These are phyloP conservation scores for Agrostemma githago DNA, from an alignment of 148 eudicot species.

Conservation along the genomic window DNA sequence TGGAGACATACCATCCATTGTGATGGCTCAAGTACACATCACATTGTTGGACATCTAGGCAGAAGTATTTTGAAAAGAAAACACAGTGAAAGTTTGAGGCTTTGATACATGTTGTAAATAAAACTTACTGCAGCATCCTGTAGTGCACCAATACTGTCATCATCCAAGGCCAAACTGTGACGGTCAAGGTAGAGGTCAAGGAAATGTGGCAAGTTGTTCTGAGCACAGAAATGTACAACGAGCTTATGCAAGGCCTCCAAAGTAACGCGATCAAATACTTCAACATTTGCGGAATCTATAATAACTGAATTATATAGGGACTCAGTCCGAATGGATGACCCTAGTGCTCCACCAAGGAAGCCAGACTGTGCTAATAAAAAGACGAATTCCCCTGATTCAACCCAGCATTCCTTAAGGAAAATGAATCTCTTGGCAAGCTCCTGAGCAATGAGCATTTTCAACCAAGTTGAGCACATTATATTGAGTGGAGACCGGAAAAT, in stretches of 20 bases:
- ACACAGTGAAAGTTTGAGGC: background rate
- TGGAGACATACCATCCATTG: background rate
- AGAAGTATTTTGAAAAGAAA: background rate
- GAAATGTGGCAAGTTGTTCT: conserved; percentile 73
- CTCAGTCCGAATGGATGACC: conserved; percentile 27
- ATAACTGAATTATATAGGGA: conserved; percentile 38
- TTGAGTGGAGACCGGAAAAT: conserved; percentile 48
- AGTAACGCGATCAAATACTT: conserved; percentile 36
- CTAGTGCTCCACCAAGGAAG: conserved; percentile 37
- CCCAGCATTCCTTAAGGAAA: conserved; percentile 83
- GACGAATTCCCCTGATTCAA: conserved; percentile 55
- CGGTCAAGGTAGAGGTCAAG: conserved; percentile 88
- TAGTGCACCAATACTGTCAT: conserved; percentile 45
- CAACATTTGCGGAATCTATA: conserved; percentile 27
- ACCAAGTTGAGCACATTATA: conserved; percentile 67
- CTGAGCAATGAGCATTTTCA: conserved; percentile 63
- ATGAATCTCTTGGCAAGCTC: conserved; percentile 67
- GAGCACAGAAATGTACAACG: conserved; percentile 53
- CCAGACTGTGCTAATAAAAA: conserved; percentile 79
- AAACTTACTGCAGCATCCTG: conserved; percentile 72
- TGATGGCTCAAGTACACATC: background rate
- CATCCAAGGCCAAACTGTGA: conserved; percentile 68
- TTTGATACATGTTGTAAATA: background rate
- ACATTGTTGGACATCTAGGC: background rate
- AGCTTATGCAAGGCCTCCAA: conserved; percentile 68